These are phyloP conservation scores for Cupressus sempervirens DNA, from an alignment of 75 land plant genomes.

Conservation along the genomic window DNA sequence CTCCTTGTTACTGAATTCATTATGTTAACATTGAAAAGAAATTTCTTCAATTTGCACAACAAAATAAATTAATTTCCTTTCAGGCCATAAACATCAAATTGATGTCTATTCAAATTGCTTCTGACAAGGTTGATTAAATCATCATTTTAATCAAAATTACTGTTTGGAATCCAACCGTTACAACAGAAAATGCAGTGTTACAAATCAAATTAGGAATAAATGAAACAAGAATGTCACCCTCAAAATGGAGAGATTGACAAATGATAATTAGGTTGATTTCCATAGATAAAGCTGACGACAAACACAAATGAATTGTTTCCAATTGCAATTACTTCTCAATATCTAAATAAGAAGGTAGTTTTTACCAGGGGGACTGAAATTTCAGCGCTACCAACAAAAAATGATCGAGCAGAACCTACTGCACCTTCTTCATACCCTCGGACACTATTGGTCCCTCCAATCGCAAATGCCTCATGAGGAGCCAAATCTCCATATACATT, in stretches of 20 bases:
- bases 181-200: background rate
- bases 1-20: background rate
- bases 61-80: background rate
- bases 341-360: background rate
- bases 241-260: background rate
- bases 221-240: background rate
- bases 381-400: slow-evolving; percentile 84
- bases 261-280: background rate
- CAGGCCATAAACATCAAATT: background rate
- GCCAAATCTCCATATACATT: slow-evolving; percentile 89
- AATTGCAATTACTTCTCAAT: background rate
- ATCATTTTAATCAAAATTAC: background rate
- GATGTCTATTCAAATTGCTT: background rate
- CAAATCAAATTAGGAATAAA: background rate
- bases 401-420: slow-evolving; percentile 93
- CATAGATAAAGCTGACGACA: background rate
- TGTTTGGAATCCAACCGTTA: background rate
- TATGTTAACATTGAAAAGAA: background rate
- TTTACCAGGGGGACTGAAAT: slow-evolving; percentile 86
- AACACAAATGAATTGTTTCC: background rate
- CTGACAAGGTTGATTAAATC: background rate
- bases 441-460: slow-evolving; percentile 98
- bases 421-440: slow-evolving; percentile 99
- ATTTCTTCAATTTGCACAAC: background rate
- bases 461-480: slow-evolving; percentile 97